These are phyloP conservation scores for Blepharisma stoltei DNA, from an alignment of 73 alveolate species.

Conservation along the genomic window DNA sequence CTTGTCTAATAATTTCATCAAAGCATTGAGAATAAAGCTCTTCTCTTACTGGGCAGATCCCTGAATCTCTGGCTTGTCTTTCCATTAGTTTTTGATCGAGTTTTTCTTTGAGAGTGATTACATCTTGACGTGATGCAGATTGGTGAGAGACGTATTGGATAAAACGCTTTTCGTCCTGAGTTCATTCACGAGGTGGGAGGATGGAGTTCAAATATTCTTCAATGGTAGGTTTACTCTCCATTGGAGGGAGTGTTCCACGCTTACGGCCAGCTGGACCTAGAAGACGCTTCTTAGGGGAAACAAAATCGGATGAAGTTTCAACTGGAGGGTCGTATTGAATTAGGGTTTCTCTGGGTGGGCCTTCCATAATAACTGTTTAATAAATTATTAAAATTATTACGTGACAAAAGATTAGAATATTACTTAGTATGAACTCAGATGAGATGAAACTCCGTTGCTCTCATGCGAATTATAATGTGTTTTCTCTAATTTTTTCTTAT, in stretches of 20 bases:
- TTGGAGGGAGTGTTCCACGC: conserved; percentile 11
- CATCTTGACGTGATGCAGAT: conserved; percentile 92
- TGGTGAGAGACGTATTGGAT: conserved; percentile 82
- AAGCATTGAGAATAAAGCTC: conserved; percentile 85
- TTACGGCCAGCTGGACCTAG: neutral
- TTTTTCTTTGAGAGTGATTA: conserved; percentile 67
- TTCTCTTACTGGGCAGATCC: conserved; percentile 87
- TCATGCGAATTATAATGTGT: too few species aligned
- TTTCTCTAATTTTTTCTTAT: too few species aligned
- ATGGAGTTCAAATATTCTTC: conserved; percentile 39
- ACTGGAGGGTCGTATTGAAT: conserved; percentile 28
- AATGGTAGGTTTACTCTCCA: conserved; percentile 27
- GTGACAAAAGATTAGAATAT: too few species aligned
- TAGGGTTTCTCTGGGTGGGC: conserved; percentile 28
- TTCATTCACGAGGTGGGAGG: conserved; percentile 67
- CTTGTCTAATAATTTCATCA: conserved; percentile 60
- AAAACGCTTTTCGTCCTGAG: conserved; percentile 65
- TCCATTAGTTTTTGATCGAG: conserved; percentile 84
- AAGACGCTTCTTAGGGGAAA: neutral
- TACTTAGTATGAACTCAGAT: too few species aligned
- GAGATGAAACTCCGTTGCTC: too few species aligned
- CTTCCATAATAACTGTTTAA: neutral
- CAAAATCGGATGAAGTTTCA: neutral
- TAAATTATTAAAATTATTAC: too few species aligned
- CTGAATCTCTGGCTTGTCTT: conserved; percentile 91